Evolutionary conservation across 192 early-diverging fungal species (phyloP).

Genomic region (Linnemannia zychae): DNA sequence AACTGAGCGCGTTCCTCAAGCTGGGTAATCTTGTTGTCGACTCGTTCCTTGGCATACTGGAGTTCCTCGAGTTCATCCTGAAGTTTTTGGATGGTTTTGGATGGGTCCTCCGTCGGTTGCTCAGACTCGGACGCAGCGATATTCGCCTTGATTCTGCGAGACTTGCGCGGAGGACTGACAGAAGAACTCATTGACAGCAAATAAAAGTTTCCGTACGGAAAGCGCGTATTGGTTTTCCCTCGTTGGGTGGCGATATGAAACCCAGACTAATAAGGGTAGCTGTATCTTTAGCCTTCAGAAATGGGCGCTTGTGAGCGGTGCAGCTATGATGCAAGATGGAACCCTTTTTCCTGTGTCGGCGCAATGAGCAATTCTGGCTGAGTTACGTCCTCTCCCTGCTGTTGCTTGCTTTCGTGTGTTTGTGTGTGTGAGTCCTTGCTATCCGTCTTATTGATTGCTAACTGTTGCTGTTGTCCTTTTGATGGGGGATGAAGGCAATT

Average conservation of each 20-base stretch:
- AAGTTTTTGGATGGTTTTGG: constrained; percentile 17
- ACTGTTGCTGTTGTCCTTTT: neutral
- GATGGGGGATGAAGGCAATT: neutral
- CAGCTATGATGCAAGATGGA: neutral
- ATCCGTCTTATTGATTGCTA: neutral
- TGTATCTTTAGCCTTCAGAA: too few relatives aligned
- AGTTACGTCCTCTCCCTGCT: neutral
- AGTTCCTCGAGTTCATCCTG: constrained; percentile 38
- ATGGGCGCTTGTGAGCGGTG: too few relatives aligned
- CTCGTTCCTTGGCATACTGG: constrained; percentile 11
- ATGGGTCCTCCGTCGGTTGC: neutral
- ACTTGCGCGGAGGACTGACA: neutral
- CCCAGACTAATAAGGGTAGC: too few relatives aligned
- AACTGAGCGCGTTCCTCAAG: constrained; percentile 42
- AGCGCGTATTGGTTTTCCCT: neutral
- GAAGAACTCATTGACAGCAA: neutral
- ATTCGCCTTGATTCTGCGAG: neutral
- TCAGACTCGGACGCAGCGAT: neutral
- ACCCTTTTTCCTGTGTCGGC: neutral
- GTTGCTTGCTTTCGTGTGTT: neutral
- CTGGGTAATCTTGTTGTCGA: constrained; percentile 25
- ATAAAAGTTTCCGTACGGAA: neutral
- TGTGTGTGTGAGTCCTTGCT: neutral
- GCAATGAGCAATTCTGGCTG: neutral
- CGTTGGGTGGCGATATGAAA: neutral